Evolutionary conservation across 1,284 basidiomycete species (phyloP), one percentile per base, ranked within the genome.

Genomic region (Moniliella sp.): DNA sequence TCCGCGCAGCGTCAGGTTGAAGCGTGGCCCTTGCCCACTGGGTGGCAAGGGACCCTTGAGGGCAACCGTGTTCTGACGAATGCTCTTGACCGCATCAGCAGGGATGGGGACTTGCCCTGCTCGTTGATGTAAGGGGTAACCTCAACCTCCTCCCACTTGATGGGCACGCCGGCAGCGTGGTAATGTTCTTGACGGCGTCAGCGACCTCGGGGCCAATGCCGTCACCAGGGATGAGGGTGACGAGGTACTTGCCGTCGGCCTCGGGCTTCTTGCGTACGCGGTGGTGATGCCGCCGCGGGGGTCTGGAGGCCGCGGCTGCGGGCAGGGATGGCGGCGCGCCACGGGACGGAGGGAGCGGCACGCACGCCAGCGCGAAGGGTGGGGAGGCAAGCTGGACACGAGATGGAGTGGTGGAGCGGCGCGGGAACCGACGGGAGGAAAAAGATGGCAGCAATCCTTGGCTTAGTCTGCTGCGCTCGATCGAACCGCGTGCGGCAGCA

Each of bases 141-240:
- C 58, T 78, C 80, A 59, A 93, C 86, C 66, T 97, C 88, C 64
- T 99, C 91, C 91, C 91, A 99, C 65, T 51, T 48, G 48, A 53
- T 38, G 37, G 39, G 36, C 13, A 40, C 46, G 40, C 62, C 71
- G 43, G 88, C 86, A 44, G 80, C 78, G 31, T 66, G 64, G 65
- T 88, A 97, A 99, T 97, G 45, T 74, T 67, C 67, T 91, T 91
- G 57, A 99, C 76, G 40, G 84, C 78, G 67, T 91, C 70, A 63
- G 82, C 80, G 53, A 99, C 94, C 69, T 99, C 88, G 30, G 88
- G 84, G 31, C 88, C 91, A 68, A 99, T 97, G 64, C 86, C 79
- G 60, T 88, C 82, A 61, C 82, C 82, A 27, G 82, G 78, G 61
- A 88, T 81, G 43, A 88, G 66, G 30, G 83, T 84, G 30, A 88